Evolutionary conservation across 208 protist species (phyloP), one percentile per base, ranked within the genome.

Genomic region (Trypanosoma lewisi): DNA sequence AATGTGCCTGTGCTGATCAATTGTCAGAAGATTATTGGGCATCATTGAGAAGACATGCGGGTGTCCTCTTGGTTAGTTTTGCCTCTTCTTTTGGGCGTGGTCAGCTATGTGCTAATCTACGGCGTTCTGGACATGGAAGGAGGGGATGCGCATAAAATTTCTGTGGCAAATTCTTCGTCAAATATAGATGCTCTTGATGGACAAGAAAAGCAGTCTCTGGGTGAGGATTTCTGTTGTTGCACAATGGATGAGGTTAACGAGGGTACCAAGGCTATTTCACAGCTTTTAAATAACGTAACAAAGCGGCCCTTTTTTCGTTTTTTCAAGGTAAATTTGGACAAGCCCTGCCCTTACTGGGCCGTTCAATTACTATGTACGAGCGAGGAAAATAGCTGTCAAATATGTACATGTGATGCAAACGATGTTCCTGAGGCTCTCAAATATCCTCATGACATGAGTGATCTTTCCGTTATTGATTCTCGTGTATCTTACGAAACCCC

Each of bases 261-360:
- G 2, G 74, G 68, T 21, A 84, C 83, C 12, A 63, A 60, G 12
- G 62, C 37, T 16, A 51, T 93, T 45, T 66, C 89, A 0, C 31
- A 63, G 4, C 42, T 89, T 2, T 67, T 96, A 11, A 93, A 96
- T 72, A 63, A 64, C 17, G 86, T 96, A 41, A 91, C 86, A 1
- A 67, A 50, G 4, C 67, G 78, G 11, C 74, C 85, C 1, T 96
- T 85, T 78, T 96, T 95, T 72, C 85, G 88, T 42, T 96, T 89
- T 64, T 96, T 85, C 74, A 95, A 94, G 62, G 80, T 92, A 4
- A 93, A 91, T 70, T 81, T 74, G 17, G 83, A 92, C 23, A 89
- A 86, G 49, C 59, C 55, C 2, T 96, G 91, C 62, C 88, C 86
- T 12, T 96, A 89, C 53, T 96, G 91, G 91, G 91, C 79, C 7